A percentile compares a stretch with the other conserved stretches of the same genome.
These are phyloP conservation scores for Lodderomyces pseudojiufengensis DNA, from an alignment of 1,139 yeast species.

Conservation along the genomic window DNA sequence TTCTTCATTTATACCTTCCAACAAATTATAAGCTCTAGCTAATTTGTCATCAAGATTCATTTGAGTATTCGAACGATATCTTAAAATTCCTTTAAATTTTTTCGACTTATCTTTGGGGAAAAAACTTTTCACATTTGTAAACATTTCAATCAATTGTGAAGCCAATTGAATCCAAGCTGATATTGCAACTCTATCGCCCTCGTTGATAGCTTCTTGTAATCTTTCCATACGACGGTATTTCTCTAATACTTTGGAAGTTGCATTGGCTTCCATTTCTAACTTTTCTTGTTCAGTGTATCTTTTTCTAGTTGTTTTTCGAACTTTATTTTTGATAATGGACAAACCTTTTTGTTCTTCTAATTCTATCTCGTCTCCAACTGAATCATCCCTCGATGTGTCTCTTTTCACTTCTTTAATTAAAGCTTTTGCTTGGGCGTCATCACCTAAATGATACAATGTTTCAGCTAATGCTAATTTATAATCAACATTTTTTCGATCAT, in stretches of 20 bases:
- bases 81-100: constrained; percentile 63
- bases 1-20: constrained; percentile 56
- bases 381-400: constrained; percentile 8
- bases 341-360: constrained; percentile 10
- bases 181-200: constrained; percentile 59
- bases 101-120: constrained; percentile 74
- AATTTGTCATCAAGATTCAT: constrained; percentile 70
- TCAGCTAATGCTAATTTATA: constrained; percentile 79
- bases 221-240: constrained; percentile 61
- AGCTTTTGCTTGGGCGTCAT: constrained; percentile 56
- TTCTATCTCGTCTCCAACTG: constrained; percentile 3
- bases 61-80: constrained; percentile 56
- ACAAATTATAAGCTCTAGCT: constrained; percentile 61
- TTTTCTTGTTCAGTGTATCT: constrained; percentile 52
- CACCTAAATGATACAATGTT: constrained; percentile 68
- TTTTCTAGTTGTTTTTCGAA: constrained; percentile 22
- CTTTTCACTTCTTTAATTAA: constrained; percentile 51
- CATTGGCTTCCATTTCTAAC: constrained; percentile 52
- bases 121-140: constrained; percentile 70
- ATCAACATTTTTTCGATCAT: constrained; percentile 66
- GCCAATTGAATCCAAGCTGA: constrained; percentile 84
- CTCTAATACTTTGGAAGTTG: constrained; percentile 59
- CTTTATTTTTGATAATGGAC: constrained; percentile 27
- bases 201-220: constrained; percentile 50
- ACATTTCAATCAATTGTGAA: constrained; percentile 76